A percentile compares a stretch with the other conserved stretches of the same genome.
Evolutionary conservation across 257 asterid species (phyloP).

Genomic region (Oldenlandia corymbosa): DNA sequence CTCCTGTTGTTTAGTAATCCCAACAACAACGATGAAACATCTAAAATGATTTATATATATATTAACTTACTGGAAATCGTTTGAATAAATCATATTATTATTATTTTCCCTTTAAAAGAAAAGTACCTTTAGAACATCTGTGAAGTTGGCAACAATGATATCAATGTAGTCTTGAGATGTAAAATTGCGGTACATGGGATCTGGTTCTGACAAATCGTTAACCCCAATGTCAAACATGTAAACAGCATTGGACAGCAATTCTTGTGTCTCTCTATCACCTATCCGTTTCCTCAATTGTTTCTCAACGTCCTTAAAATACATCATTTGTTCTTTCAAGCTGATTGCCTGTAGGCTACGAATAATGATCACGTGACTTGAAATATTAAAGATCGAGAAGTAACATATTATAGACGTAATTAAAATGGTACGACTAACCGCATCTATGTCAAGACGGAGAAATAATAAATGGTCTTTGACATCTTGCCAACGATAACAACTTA

Average conservation of each 20-base stretch:
- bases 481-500: too few relatives aligned
- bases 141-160: constrained; percentile 25
- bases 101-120: background rate
- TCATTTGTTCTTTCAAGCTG: constrained; percentile 21
- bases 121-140: constrained; percentile 19
- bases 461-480: too few relatives aligned
- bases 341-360: too few relatives aligned
- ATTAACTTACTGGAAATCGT: too few relatives aligned
- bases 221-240: constrained; percentile 26
- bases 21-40: too few relatives aligned
- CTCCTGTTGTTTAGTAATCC: constrained; percentile 8
- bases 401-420: too few relatives aligned
- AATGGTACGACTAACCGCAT: too few relatives aligned
- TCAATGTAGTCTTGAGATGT: constrained; percentile 11
- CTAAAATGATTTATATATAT: too few relatives aligned
- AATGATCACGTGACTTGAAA: too few relatives aligned
- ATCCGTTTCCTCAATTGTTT: constrained; percentile 9
- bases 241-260: constrained; percentile 20
- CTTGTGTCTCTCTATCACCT: constrained; percentile 10
- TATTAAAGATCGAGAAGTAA: background rate
- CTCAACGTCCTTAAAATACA: constrained; percentile 20
- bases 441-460: too few relatives aligned
- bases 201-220: constrained; percentile 22
- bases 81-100: too few relatives aligned
- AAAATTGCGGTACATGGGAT: constrained; percentile 14